These are phyloP conservation scores for Sclerotinia borealis DNA, from an alignment of 2,329 filamentous ascomycete species.

Conservation along the genomic window DNA sequence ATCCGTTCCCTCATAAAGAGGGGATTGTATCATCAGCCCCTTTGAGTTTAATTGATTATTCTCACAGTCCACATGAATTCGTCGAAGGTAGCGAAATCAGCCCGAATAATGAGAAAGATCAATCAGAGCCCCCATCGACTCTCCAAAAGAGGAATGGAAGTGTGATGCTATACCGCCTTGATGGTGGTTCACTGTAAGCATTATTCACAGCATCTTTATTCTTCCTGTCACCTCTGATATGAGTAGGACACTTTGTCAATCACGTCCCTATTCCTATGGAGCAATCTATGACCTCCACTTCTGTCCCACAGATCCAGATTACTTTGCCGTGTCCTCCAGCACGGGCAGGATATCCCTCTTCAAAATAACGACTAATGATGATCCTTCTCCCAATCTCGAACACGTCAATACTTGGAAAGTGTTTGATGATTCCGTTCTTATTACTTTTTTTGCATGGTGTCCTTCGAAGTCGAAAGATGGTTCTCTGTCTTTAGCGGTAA, in stretches of 20 bases:
- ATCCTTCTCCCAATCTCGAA: constrained; percentile 25
- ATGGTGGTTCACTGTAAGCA: constrained; percentile 8
- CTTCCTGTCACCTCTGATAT: constrained; percentile 13
- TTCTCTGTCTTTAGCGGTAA: background rate
- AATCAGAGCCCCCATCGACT: constrained; percentile 30
- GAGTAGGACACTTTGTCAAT: constrained; percentile 51
- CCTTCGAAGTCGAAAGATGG: background rate
- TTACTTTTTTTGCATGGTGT: constrained; percentile 21
- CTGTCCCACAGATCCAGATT: constrained; percentile 47
- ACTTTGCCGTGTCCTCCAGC: constrained; percentile 73
- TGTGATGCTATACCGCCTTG: constrained; percentile 40
- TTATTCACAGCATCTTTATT: background rate
- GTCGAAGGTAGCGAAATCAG: background rate
- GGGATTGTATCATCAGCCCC: constrained; percentile 1
- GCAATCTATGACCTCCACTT: constrained; percentile 86
- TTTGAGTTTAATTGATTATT: constrained; percentile 7
- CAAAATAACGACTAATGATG: constrained; percentile 35
- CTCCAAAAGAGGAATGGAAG: constrained; percentile 66
- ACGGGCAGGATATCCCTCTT: constrained; percentile 66
- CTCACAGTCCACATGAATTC: background rate
- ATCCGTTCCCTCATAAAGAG: background rate
- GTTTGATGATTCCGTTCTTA: constrained; percentile 34
- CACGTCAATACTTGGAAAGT: constrained; percentile 43
- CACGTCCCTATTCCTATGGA: constrained; percentile 51
- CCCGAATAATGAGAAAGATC: background rate